Evolutionary conservation across 192 early-diverging fungal species (phyloP).

Genomic region (Backusella psychrophila): DNA sequence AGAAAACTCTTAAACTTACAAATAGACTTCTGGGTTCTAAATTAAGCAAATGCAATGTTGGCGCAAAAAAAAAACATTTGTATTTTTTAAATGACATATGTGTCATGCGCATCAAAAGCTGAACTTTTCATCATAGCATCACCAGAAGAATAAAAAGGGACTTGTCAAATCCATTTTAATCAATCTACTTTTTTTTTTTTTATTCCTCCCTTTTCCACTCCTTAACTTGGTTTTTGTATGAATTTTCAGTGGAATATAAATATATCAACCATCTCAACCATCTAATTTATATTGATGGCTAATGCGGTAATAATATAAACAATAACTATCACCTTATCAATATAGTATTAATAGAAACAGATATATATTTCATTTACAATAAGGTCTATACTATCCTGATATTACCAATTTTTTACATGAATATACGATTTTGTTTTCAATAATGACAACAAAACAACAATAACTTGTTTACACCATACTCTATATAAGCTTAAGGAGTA

Average conservation of each 20-base stretch:
- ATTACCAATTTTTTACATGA: background rate
- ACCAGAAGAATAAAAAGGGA: background rate
- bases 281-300: background rate
- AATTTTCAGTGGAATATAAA: background rate
- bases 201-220: background rate
- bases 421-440: background rate
- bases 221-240: slow-evolving; percentile 8
- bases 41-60: background rate
- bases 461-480: background rate
- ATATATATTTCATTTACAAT: background rate
- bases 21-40: background rate
- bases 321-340: background rate
- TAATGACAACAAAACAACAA: background rate
- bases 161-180: slow-evolving; percentile 1
- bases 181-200: background rate
- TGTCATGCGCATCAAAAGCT: background rate
- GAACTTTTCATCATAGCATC: background rate
- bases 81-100: background rate
- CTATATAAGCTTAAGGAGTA: background rate
- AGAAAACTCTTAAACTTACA: too few species aligned
- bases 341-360: background rate
- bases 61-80: too few species aligned
- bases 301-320: background rate
- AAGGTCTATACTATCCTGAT: background rate
- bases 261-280: background rate